phyloP scores from a whole-genome alignment of 352 stramenopile species.

The Phytophthora pluvialis region DNA sequence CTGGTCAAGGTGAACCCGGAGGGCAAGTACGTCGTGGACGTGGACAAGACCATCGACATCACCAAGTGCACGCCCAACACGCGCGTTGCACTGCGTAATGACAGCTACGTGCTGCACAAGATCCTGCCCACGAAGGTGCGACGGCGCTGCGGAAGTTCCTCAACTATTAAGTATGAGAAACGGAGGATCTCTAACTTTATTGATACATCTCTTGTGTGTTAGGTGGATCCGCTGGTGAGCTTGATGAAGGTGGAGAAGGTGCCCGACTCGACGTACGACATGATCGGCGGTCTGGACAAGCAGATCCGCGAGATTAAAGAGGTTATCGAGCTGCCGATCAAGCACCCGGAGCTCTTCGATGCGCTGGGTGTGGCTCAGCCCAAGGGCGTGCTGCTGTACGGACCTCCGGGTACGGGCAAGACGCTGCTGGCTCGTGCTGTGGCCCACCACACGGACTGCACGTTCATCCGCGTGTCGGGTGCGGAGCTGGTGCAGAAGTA shows the following conservation, averaged over 20 bases:
- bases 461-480: constrained; percentile 99
- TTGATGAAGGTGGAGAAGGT: constrained; percentile 99
- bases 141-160: not conserved
- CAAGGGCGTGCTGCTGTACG: constrained; percentile 96
- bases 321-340: constrained; percentile 99
- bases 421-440: constrained; percentile 98
- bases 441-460: constrained; percentile 99
- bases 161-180: constrained; percentile 22
- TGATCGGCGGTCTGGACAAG: constrained; percentile 99
- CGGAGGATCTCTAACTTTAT: constrained; percentile 16
- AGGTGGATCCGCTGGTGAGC: constrained; percentile 91
- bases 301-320: constrained; percentile 99
- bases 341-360: constrained; percentile 99
- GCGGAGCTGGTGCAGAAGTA: constrained; percentile 99
- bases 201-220: not conserved
- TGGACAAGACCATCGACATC: constrained; percentile 98
- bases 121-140: constrained; percentile 97
- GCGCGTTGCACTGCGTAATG: constrained; percentile 98
- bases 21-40: constrained; percentile 99
- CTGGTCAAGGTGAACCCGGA: constrained; percentile 99
- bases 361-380: constrained; percentile 98
- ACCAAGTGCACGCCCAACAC: constrained; percentile 98
- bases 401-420: constrained; percentile 98
- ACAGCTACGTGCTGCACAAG: constrained; percentile 99
- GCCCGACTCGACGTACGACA: constrained; percentile 99